Evolutionary conservation across 116 monocot genomes (phyloP), one percentile per base, ranked within the genome.

Genomic region (Zostera marina): DNA sequence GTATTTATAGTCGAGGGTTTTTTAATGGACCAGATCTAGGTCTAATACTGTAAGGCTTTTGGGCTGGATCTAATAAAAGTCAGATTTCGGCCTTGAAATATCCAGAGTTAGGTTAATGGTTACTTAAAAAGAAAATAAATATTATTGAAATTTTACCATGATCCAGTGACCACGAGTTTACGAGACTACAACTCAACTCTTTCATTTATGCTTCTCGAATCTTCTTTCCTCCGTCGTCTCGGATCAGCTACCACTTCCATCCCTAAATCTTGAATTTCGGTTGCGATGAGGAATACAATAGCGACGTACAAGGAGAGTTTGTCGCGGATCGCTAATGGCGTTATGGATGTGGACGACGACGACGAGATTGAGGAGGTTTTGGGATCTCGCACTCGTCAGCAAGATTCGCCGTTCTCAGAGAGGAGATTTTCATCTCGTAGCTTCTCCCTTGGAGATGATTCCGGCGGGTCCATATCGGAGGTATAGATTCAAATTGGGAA

Each of bases 261-360:
- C 55, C 32, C 40, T 38, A 56, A 56, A 56, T 56, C 16, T 5
- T 9, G 11, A 11, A 11, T 46, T 46, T 0, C 4, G 11, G 45
- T 10, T 45, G 42, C 49, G 65, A 91, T 91, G 91, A 79, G 75
- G 64, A 79, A 67, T 63, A 79, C 82, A 52, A 85, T 92, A 52
- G 83, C 83, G 20, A 66, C 62, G 7, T 93, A 88, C 81, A 84
- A 81, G 60, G 93, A 84, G 75, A 84, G 71, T 61, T 84, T 93
- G 63, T 88, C 88, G 7, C 81, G 88, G 68, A 81, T 93, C 71
- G 81, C 93, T 70, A 66, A 64, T 75, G 93, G 84, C 71, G 81
- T 87, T 53, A 63, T 66, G 52, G 87, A 79, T 26, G 32, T 32
- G 32, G 72, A 70, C 7, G 73, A 59, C 7, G 73, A 59, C 49